A percentile compares a stretch with the other conserved stretches of the same genome.
phyloP scores from a whole-genome alignment of 2,329 filamentous ascomycete species.

The Ceratocystis ficicola region DNA sequence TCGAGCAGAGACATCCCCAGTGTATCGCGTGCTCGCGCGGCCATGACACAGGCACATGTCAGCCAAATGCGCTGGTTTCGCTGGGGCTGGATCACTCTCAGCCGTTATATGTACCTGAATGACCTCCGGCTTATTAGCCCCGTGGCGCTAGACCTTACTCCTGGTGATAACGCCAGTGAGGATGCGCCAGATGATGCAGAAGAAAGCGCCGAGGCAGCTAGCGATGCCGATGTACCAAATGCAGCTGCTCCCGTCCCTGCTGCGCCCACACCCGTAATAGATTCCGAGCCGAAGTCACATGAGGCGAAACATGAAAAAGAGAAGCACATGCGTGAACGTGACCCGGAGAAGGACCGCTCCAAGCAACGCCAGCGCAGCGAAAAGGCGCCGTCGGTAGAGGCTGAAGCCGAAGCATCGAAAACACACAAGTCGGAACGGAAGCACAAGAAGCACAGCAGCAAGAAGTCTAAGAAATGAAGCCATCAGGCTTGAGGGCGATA shows the following conservation, averaged over 20 bases:
- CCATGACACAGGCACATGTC: constrained; percentile 81
- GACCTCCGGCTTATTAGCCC: constrained; percentile 52
- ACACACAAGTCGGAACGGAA: constrained; percentile 9
- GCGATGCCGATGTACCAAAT: background rate
- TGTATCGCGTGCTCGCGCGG: constrained; percentile 53
- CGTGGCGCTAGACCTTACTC: constrained; percentile 23
- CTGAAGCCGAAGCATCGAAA: background rate
- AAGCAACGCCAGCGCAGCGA: background rate
- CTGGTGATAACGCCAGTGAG: background rate
- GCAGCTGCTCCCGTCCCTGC: background rate
- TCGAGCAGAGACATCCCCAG: constrained; percentile 28
- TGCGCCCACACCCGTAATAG: background rate
- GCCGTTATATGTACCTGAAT: constrained; percentile 92
- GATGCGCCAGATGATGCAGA: background rate
- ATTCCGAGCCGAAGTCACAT: constrained; percentile 1
- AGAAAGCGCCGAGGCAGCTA: background rate
- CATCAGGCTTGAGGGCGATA: background rate
- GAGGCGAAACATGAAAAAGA: constrained; percentile 15
- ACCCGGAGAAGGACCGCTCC: constrained; percentile 13
- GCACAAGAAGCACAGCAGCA: constrained; percentile 16
- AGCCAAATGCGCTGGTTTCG: constrained; percentile 99
- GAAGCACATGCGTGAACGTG: constrained; percentile 16
- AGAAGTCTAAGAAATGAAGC: constrained; percentile 8
- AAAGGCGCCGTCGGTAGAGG: background rate
- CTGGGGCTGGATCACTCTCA: constrained; percentile 85